Percentiles rank a stretch among this genome's conserved stretches.
Conservation (phyloP, 306 rosid species). For the Cucurbita moschata region DNA sequence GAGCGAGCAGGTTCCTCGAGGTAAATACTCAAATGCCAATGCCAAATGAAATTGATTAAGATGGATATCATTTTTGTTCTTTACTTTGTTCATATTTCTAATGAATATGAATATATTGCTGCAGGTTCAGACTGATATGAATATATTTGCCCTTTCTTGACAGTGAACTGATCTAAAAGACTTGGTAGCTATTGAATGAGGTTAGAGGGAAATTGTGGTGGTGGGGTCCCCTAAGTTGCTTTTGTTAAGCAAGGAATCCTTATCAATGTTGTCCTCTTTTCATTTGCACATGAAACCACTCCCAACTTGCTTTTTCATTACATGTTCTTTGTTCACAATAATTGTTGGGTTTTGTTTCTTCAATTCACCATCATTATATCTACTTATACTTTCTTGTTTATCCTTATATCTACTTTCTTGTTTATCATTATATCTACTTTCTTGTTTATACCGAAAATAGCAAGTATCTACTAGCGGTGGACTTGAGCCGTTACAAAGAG, state of each 20-base stretch:
- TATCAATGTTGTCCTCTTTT: not conserved
- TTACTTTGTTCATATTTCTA: constrained; percentile 1
- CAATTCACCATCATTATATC: not conserved
- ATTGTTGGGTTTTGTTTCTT: constrained; percentile 3
- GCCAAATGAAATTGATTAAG: not conserved
- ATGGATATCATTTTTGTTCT: not conserved
- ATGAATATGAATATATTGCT: not conserved
- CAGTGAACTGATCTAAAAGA: not conserved
- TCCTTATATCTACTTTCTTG: no score
- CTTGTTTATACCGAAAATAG: no score
- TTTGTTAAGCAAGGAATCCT: constrained; percentile 4
- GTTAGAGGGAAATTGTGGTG: not conserved
- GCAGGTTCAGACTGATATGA: not conserved
- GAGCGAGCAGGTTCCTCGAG: not conserved
- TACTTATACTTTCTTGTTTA: no score
- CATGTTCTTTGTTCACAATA: constrained; percentile 5
- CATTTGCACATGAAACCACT: constrained; percentile 8
- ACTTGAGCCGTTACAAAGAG: no score
- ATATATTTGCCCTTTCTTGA: not conserved
- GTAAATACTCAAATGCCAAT: not conserved
- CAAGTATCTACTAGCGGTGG: no score
- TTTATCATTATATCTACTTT: no score
- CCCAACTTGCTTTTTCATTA: constrained; percentile 6
- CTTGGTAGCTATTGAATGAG: constrained; percentile 1
- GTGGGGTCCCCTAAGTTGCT: not conserved